These are phyloP conservation scores for Annona cherimola DNA, from an alignment of 164 flowering plant species.

Conservation along the genomic window DNA sequence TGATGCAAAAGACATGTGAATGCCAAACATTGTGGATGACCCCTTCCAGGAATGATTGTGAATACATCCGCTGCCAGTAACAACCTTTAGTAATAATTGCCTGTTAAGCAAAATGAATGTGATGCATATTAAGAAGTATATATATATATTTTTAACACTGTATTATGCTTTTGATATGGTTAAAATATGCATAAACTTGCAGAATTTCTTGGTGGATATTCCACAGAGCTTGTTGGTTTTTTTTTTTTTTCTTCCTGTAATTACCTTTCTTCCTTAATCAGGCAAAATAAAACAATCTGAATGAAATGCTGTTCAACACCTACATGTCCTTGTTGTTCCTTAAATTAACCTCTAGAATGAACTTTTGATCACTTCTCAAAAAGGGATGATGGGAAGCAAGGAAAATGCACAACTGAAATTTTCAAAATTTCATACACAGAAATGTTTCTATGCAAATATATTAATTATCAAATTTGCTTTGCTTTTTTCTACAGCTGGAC, in stretches of 20 bases:
- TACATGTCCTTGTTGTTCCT: background rate
- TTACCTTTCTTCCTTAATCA: background rate
- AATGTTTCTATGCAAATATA: background rate
- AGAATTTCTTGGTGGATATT: background rate
- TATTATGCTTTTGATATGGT: background rate
- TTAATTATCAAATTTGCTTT: background rate
- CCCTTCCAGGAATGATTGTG: no score
- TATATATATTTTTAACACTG: no score
- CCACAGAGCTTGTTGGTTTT: background rate
- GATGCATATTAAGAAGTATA: no score
- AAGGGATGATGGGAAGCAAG: no score
- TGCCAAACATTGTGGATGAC: no score
- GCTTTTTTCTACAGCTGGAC: slow-evolving; percentile 56
- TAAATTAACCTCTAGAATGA: background rate
- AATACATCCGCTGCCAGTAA: no score
- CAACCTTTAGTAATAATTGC: no score
- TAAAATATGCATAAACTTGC: background rate
- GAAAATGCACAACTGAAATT: background rate
- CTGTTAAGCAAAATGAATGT: no score
- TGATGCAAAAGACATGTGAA: no score
- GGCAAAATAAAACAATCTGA: background rate
- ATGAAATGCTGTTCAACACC: background rate
- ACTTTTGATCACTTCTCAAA: background rate
- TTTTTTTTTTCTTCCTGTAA: no score
- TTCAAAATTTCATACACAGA: background rate